Evolutionary conservation across 2,329 filamentous ascomycete genomes (phyloP).

Genomic region (Trichoderma cornu-damae): DNA sequence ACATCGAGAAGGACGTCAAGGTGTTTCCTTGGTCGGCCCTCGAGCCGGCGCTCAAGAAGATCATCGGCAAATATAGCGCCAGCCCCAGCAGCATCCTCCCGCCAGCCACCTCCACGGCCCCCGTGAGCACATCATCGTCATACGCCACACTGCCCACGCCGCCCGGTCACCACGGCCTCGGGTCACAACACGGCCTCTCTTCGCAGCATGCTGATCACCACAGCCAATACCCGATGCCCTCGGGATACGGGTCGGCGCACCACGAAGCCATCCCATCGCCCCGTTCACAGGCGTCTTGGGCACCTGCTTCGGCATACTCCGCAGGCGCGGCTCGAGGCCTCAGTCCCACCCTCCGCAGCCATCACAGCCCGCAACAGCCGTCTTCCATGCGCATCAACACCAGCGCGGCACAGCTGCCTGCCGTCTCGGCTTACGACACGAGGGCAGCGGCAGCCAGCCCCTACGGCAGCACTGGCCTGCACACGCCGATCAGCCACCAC

Average conservation of each 20-base stretch:
- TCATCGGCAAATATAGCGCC: slow-evolving; percentile 89
- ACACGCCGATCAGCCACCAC: slow-evolving; percentile 38
- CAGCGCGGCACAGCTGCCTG: slow-evolving; percentile 33
- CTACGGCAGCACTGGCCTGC: slow-evolving; percentile 39
- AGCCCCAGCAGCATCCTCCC: slow-evolving; percentile 39
- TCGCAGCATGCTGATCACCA: slow-evolving; percentile 32
- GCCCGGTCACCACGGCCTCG: slow-evolving; percentile 35
- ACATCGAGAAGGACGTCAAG: slow-evolving; percentile 99
- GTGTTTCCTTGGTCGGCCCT: slow-evolving; percentile 96
- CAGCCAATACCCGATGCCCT: slow-evolving; percentile 37
- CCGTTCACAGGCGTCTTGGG: slow-evolving; percentile 46
- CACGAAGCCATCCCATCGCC: slow-evolving; percentile 50
- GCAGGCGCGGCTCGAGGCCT: slow-evolving; percentile 39
- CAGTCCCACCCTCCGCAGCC: slow-evolving; percentile 34
- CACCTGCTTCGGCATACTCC: slow-evolving; percentile 32
- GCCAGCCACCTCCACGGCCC: slow-evolving; percentile 39
- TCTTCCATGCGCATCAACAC: slow-evolving; percentile 36
- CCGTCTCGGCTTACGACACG: slow-evolving; percentile 38
- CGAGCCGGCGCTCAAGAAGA: slow-evolving; percentile 85
- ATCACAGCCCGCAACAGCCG: slow-evolving; percentile 34
- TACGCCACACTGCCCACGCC: slow-evolving; percentile 47
- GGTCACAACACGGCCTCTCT: slow-evolving; percentile 28
- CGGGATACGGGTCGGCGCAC: slow-evolving; percentile 31
- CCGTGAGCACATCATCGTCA: slow-evolving; percentile 33
- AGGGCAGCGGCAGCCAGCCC: slow-evolving; percentile 31